Evolutionary conservation across 2,329 filamentous ascomycete species (phyloP).

Genomic region (Sphaerulina vaccinii): DNA sequence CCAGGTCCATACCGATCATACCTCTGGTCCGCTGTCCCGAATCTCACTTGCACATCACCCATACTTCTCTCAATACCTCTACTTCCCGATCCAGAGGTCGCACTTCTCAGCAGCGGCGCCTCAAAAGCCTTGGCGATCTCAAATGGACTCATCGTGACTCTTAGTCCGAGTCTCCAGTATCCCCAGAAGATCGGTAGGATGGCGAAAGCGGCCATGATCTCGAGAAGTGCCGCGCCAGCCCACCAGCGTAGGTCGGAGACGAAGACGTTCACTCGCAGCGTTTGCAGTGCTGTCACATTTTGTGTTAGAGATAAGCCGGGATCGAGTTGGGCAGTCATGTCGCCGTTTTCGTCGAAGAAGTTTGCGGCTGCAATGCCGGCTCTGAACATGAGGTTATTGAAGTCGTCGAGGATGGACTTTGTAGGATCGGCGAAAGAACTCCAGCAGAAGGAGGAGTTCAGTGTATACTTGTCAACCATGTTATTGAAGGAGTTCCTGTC

Average conservation of each 20-base stretch:
- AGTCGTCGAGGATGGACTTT: constrained; percentile 3
- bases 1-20: not conserved
- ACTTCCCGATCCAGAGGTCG: constrained; percentile 6
- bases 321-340: not conserved
- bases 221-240: constrained; percentile 12
- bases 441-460: not conserved
- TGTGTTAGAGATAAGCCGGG: constrained; percentile 10
- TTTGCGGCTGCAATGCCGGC: not conserved
- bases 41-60: constrained; percentile 2
- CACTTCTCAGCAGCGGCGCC: not conserved
- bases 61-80: constrained; percentile 1
- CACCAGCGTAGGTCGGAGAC: constrained; percentile 21
- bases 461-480: not conserved
- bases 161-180: constrained; percentile 17
- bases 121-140: constrained; percentile 7
- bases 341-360: not conserved
- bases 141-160: not conserved
- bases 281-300: constrained; percentile 10
- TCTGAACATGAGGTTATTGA: constrained; percentile 16
- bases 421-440: constrained; percentile 12
- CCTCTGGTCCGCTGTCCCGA: not conserved
- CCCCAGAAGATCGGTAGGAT: constrained; percentile 22
- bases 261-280: constrained; percentile 19
- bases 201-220: constrained; percentile 14
- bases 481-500: not conserved